Evolutionary conservation across 1,139 yeast genomes (phyloP).

Genomic region (Tardiomyces depauwii): DNA sequence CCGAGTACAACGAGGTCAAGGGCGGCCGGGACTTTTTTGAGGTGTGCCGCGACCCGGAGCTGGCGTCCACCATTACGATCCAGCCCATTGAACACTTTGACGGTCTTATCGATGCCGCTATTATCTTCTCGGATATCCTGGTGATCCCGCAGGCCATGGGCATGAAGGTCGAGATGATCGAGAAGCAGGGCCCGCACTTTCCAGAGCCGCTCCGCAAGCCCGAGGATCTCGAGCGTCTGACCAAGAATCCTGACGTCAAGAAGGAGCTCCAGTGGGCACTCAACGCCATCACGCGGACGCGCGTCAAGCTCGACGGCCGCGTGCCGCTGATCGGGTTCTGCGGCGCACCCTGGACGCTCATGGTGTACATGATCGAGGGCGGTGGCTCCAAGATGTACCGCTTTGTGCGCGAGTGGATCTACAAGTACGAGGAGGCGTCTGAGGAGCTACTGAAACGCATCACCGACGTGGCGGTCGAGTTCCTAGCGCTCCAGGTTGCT

Average conservation of each 20-base stretch:
- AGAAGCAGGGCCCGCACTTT: slow-evolving; percentile 91
- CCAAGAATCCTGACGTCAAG: slow-evolving; percentile 50
- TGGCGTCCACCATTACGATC: slow-evolving; percentile 86
- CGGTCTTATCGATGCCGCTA: slow-evolving; percentile 91
- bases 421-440: slow-evolving; percentile 61
- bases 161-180: slow-evolving; percentile 86
- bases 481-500: slow-evolving; percentile 84
- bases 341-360: slow-evolving; percentile 96
- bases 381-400: slow-evolving; percentile 91
- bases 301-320: slow-evolving; percentile 73
- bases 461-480: slow-evolving; percentile 85
- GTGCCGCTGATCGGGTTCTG: slow-evolving; percentile 93
- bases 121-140: slow-evolving; percentile 86
- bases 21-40: slow-evolving; percentile 85
- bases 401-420: slow-evolving; percentile 87
- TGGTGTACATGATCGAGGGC: slow-evolving; percentile 97
- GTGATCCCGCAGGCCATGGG: slow-evolving; percentile 99
- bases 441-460: slow-evolving; percentile 64
- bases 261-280: slow-evolving; percentile 90
- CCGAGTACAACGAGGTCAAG: slow-evolving; percentile 86
- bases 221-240: slow-evolving; percentile 49
- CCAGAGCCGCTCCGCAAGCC: slow-evolving; percentile 76
- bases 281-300: slow-evolving; percentile 78
- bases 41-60: slow-evolving; percentile 86
- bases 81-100: slow-evolving; percentile 89